Conservation (phyloP, 345 rosid genomes). For the Conringia planisiliqua region DNA sequence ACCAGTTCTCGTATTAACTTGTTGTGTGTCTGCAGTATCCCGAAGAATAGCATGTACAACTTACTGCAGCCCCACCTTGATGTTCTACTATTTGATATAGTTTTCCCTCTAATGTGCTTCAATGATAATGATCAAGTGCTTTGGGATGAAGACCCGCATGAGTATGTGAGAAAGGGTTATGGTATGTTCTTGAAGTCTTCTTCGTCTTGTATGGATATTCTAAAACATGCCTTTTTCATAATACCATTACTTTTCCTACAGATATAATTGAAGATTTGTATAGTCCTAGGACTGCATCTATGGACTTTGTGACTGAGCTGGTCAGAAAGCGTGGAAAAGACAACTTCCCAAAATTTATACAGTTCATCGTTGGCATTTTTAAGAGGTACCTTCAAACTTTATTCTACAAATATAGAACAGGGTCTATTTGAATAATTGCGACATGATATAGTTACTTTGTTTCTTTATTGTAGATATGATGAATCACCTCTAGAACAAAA, state of each 20-base stretch:
- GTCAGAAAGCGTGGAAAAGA: slow-evolving; percentile 95
- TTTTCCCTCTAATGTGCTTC: slow-evolving; percentile 98
- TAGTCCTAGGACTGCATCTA: slow-evolving; percentile 96
- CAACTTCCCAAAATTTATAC: slow-evolving; percentile 80
- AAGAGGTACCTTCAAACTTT: slow-evolving; percentile 48
- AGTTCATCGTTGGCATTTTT: slow-evolving; percentile 71
- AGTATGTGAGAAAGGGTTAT: slow-evolving; percentile 98
- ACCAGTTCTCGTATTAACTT: neutral
- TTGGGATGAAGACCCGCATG: slow-evolving; percentile 99
- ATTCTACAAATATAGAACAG: neutral
- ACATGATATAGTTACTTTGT: neutral
- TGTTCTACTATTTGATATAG: slow-evolving; percentile 85
- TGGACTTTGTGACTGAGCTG: slow-evolving; percentile 98
- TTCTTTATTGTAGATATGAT: slow-evolving; percentile 59
- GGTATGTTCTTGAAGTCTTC: slow-evolving; percentile 53
- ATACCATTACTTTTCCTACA: slow-evolving; percentile 27
- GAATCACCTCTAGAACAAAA: slow-evolving; percentile 68
- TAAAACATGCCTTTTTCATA: neutral
- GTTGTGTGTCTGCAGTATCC: slow-evolving; percentile 54
- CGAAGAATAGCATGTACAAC: slow-evolving; percentile 81
- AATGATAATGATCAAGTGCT: slow-evolving; percentile 96
- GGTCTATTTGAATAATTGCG: neutral
- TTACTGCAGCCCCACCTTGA: slow-evolving; percentile 83
- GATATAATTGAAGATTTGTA: slow-evolving; percentile 99
- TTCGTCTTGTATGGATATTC: neutral